Percentiles rank a stretch among this genome's conserved stretches.
Evolutionary conservation across 305 asterid genomes (phyloP).

Genomic region (Solanum hybrid): DNA sequence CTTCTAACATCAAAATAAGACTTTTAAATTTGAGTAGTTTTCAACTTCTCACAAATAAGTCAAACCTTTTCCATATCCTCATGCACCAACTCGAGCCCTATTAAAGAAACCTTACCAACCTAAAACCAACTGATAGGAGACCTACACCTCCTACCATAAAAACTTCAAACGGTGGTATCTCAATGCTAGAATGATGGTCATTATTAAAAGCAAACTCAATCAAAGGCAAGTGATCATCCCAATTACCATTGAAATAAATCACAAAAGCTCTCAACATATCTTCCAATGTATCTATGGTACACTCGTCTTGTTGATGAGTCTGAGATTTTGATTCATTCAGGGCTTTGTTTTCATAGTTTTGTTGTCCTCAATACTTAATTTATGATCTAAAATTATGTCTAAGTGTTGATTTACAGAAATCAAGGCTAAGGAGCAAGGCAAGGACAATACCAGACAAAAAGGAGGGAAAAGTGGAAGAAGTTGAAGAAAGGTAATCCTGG

Average conservation of each 20-base stretch:
- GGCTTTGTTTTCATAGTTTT: neutral
- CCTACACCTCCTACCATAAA: neutral
- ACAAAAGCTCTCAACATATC: neutral
- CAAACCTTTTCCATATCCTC: neutral
- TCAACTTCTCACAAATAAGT: neutral
- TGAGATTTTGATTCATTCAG: neutral
- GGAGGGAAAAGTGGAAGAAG: neutral
- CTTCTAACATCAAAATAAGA: neutral
- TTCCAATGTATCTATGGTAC: neutral
- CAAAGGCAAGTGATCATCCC: neutral
- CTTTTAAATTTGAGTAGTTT: neutral
- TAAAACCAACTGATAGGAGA: too few relatives aligned
- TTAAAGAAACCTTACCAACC: neutral
- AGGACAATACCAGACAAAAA: neutral
- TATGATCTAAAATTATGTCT: neutral
- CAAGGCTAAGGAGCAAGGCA: neutral
- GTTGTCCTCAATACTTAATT: neutral
- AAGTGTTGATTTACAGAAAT: neutral
- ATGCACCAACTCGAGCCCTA: neutral
- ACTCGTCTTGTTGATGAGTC: neutral
- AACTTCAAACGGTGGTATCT: neutral
- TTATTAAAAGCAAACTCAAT: neutral
- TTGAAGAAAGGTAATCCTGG: neutral
- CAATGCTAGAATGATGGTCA: neutral
- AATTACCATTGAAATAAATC: neutral